A percentile compares a stretch with the other conserved stretches of the same genome.
These are phyloP conservation scores for Plasmodium blacklocki DNA, from an alignment of 169 alveolate species.

Conservation along the genomic window DNA sequence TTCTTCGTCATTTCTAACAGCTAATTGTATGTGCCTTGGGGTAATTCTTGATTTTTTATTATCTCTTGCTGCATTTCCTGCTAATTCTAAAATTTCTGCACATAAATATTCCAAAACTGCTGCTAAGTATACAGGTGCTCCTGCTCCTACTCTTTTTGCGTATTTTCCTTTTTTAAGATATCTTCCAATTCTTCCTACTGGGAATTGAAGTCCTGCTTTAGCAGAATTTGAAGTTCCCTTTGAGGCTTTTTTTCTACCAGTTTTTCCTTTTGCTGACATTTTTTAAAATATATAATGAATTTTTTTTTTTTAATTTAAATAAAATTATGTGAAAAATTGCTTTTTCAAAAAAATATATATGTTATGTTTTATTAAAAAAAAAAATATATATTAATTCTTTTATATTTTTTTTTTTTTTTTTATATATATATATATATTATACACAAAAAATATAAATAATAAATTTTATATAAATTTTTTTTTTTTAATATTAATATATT, in stretches of 20 bases:
- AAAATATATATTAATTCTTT: too few relatives aligned
- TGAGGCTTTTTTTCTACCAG: constrained; percentile 91
- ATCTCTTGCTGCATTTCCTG: constrained; percentile 99
- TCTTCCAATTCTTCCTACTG: constrained; percentile 99
- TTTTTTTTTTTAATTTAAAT: neutral
- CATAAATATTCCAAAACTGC: constrained; percentile 98
- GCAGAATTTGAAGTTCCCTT: constrained; percentile 96
- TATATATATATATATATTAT: too few relatives aligned
- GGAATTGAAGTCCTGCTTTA: constrained; percentile 99
- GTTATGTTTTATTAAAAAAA: too few relatives aligned
- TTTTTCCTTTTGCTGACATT: constrained; percentile 87
- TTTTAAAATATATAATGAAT: constrained; percentile 15
- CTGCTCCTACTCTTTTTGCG: constrained; percentile 99
- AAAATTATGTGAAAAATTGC: neutral
- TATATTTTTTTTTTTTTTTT: too few relatives aligned
- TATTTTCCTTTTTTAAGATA: constrained; percentile 97
- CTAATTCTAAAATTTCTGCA: constrained; percentile 98
- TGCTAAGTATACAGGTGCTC: constrained; percentile 99
- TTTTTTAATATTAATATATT: too few relatives aligned
- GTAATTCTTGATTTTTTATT: constrained; percentile 97
- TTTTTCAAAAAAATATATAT: constrained; percentile 1
- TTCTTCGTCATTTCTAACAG: constrained; percentile 99
- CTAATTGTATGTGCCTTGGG: constrained; percentile 99
- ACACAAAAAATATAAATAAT: too few relatives aligned
- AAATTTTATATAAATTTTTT: too few relatives aligned